Evolutionary conservation across 2,329 filamentous ascomycete genomes (phyloP), one percentile per base, ranked within the genome.

Genomic region (Dactylellina cionopaga): DNA sequence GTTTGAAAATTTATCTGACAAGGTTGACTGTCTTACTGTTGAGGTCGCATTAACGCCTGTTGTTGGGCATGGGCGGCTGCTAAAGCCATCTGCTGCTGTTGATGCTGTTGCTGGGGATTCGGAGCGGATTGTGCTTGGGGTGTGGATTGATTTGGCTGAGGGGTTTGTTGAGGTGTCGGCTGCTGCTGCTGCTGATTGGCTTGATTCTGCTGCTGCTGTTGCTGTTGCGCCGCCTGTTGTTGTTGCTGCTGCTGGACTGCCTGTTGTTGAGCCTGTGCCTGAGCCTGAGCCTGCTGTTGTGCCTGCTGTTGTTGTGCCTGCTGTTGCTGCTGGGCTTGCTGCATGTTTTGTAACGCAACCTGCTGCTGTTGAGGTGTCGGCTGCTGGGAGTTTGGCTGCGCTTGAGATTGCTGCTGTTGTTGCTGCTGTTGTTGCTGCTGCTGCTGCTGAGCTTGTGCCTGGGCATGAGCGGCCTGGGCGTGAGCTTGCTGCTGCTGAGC

Each of bases 11-110:
- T 19, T 43, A 51, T 47, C 81, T 58, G 82, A 78, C 7, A 78
- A 69, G 46, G 77, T 76, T 51, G 78, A 77, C 39, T 79, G 79
- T 75, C 62, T 81, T 81, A 79, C 75, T 81, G 76, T 43, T 80
- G 82, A 79, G 77, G 77, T 78, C 75, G 77, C 74, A 77, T 65
- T 78, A 79, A 37, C 78, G 80, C 31, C 31, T 80, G 79, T 41
- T 78, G 75, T 70, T 80, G 79, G 56, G 74, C 74, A 19, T 74
- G 73, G n/a, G 74, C 75, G 25, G 75, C 76, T 39, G 71, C 73
- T 35, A 77, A 68, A 9, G 58, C 80, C 41, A 77, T 75, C 46
- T 81, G 68, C 75, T 82, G 81, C 2, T 81, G 81, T 46, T 77
- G 75, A 76, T 79, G 74, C 47, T 78, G 79, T 37, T 78, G 78